These are phyloP conservation scores for Maudiozyma turicensis DNA, from an alignment of 805 yeast species.

Conservation along the genomic window DNA sequence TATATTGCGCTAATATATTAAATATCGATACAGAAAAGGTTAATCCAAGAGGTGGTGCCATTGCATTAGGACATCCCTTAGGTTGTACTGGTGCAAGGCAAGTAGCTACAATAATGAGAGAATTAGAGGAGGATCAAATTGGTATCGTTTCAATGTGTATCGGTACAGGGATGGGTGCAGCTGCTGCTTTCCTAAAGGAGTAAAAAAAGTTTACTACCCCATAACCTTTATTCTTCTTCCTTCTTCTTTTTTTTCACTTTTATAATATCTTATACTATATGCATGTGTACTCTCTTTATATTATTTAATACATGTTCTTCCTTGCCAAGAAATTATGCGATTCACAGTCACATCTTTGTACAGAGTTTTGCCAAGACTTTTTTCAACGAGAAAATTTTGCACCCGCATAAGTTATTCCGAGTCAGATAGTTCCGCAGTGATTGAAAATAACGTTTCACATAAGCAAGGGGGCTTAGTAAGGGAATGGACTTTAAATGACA, in stretches of 20 bases:
- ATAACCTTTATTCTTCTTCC: too few relatives aligned
- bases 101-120: constrained; percentile 77
- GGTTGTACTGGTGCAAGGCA: constrained; percentile 92
- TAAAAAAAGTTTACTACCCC: constrained; percentile 21
- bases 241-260: background rate
- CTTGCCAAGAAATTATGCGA: background rate
- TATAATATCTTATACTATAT: background rate
- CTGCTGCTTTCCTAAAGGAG: constrained; percentile 75
- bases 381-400: background rate
- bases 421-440: too few relatives aligned
- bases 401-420: background rate
- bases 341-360: background rate
- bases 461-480: too few relatives aligned
- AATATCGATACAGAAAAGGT: constrained; percentile 63
- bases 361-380: constrained; percentile 1
- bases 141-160: constrained; percentile 96
- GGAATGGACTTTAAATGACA: too few relatives aligned
- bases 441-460: too few relatives aligned
- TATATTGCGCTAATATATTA: constrained; percentile 58
- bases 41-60: constrained; percentile 93
- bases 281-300: background rate
- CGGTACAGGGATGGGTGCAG: constrained; percentile 99
- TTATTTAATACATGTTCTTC: too few relatives aligned
- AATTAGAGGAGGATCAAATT: constrained; percentile 66
- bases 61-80: constrained; percentile 90